Conservation (phyloP, 192 early-diverging fungal species). For the Coemansia sp. region DNA sequence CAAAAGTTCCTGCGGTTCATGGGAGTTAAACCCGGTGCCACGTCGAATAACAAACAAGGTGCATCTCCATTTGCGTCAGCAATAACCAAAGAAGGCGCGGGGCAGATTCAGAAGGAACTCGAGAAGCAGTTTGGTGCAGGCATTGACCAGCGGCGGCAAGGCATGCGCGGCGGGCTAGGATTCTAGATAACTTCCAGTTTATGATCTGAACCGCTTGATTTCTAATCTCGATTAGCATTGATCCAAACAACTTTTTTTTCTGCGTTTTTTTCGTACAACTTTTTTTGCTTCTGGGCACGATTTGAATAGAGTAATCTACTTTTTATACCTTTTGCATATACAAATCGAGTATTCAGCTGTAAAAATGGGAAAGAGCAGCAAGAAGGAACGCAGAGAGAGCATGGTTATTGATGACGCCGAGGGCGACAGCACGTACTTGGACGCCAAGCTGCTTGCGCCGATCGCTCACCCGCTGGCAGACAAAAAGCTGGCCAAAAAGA, state of each 20-base stretch:
- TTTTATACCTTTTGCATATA: neutral
- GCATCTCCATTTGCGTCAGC: slow-evolving; percentile 47
- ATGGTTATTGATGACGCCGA: slow-evolving; percentile 31
- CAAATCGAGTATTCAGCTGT: neutral
- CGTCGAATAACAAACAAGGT: neutral
- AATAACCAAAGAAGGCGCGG: slow-evolving; percentile 33
- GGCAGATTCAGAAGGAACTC: slow-evolving; percentile 37
- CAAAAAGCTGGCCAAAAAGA: slow-evolving; percentile 54
- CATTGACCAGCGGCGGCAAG: slow-evolving; percentile 31
- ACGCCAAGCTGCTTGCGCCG: slow-evolving; percentile 30
- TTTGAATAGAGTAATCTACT: neutral
- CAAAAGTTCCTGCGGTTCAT: slow-evolving; percentile 51
- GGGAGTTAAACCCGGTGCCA: slow-evolving; percentile 25
- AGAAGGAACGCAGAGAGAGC: slow-evolving; percentile 45
- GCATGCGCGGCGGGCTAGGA: slow-evolving; percentile 42
- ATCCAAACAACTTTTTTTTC: neutral
- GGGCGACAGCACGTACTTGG: slow-evolving; percentile 25
- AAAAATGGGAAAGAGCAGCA: slow-evolving; percentile 85
- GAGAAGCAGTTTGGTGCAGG: slow-evolving; percentile 48
- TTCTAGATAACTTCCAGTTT: slow-evolving; percentile 17
- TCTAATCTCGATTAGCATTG: neutral
- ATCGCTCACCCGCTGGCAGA: slow-evolving; percentile 54
- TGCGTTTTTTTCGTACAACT: neutral
- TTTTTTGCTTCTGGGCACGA: neutral
- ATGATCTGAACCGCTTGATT: neutral